Conservation (phyloP, 2,329 filamentous ascomycete genomes). For the Zymoseptoria passerinii region DNA sequence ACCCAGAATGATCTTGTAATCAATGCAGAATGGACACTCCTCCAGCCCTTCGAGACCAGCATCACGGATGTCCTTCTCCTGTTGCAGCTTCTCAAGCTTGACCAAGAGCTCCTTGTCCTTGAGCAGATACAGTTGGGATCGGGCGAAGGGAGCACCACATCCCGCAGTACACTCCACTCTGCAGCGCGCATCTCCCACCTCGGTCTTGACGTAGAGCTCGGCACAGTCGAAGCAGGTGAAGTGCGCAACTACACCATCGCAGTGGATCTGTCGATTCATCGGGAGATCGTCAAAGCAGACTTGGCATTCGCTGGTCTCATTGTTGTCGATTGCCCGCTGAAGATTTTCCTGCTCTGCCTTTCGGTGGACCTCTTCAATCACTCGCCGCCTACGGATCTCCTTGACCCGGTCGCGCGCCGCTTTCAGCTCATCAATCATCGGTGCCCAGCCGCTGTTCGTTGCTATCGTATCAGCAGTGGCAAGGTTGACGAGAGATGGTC, state of each 20-base stretch:
- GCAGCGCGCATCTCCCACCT: constrained; percentile 62
- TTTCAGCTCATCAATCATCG: constrained; percentile 27
- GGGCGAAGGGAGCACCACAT: constrained; percentile 55
- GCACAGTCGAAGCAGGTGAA: constrained; percentile 65
- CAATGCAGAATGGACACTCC: constrained; percentile 67
- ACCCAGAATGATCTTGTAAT: constrained; percentile 66
- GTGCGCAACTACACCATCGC: constrained; percentile 51
- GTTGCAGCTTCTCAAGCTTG: constrained; percentile 62
- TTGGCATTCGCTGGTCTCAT: constrained; percentile 53
- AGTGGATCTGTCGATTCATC: constrained; percentile 60
- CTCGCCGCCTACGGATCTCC: constrained; percentile 13
- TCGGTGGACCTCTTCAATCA: constrained; percentile 16
- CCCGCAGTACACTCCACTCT: constrained; percentile 57
- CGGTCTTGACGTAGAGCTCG: constrained; percentile 54
- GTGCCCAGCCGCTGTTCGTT: constrained; percentile 13
- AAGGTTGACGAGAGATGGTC: constrained; percentile 8
- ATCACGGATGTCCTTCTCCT: constrained; percentile 59
- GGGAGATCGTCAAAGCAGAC: constrained; percentile 62
- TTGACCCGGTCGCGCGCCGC: constrained; percentile 26
- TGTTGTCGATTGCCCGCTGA: constrained; percentile 27
- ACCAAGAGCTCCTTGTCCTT: constrained; percentile 50
- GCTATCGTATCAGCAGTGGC: constrained; percentile 21
- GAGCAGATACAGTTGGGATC: constrained; percentile 47
- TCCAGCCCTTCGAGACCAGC: constrained; percentile 65
- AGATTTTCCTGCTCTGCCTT: constrained; percentile 32